These are phyloP conservation scores for Pseudocercospora ulei DNA, from an alignment of 2,329 filamentous ascomycete genomes.

Conservation along the genomic window DNA sequence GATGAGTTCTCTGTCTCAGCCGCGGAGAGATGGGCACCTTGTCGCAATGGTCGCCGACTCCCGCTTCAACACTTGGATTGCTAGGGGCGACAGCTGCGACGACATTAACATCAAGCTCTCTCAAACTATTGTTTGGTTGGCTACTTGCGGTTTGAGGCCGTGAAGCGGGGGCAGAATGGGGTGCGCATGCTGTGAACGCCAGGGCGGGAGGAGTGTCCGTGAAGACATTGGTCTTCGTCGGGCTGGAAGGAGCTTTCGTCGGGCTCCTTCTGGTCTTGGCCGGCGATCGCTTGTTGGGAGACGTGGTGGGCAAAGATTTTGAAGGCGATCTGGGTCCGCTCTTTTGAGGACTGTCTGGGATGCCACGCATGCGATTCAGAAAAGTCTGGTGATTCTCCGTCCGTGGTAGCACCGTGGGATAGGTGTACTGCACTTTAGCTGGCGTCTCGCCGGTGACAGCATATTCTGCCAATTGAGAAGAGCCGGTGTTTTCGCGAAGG, in stretches of 20 bases:
- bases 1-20: slow-evolving; percentile 40
- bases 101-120: slow-evolving; percentile 44
- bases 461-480: slow-evolving; percentile 65
- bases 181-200: slow-evolving; percentile 16
- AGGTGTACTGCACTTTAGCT: slow-evolving; percentile 69
- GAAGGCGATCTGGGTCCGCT: background rate
- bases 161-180: slow-evolving; percentile 23
- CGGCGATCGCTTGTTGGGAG: slow-evolving; percentile 31
- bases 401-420: slow-evolving; percentile 65
- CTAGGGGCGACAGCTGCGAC: slow-evolving; percentile 28
- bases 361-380: slow-evolving; percentile 44
- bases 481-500: slow-evolving; percentile 59
- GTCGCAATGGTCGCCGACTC: slow-evolving; percentile 19
- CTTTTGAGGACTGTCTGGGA: slow-evolving; percentile 23
- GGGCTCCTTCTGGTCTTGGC: slow-evolving; percentile 28
- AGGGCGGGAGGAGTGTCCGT: slow-evolving; percentile 29
- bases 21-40: slow-evolving; percentile 33
- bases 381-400: slow-evolving; percentile 56
- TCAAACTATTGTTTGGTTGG: slow-evolving; percentile 31
- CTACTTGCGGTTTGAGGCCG: slow-evolving; percentile 28
- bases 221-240: slow-evolving; percentile 32
- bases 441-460: slow-evolving; percentile 77
- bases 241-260: slow-evolving; percentile 27
- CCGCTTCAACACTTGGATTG: slow-evolving; percentile 30
- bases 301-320: slow-evolving; percentile 28